Conservation (phyloP, 768 basidiomycete species). For the Suillus weaverae region DNA sequence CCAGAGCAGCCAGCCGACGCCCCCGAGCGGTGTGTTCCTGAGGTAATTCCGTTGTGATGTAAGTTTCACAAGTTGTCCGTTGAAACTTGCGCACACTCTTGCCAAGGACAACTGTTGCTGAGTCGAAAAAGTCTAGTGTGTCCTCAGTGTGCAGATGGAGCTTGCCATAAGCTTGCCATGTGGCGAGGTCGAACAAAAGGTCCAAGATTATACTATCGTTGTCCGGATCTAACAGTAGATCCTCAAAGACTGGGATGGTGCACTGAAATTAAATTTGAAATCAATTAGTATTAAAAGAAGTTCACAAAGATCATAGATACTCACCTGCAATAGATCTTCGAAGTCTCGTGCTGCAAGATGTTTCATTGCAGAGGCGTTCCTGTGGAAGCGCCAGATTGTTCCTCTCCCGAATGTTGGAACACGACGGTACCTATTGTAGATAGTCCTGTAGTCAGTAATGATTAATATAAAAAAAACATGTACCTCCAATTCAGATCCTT, state of each 20-base stretch:
- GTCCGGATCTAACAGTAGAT: background rate
- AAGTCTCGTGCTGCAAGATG: constrained; percentile 37
- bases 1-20: constrained; percentile 12
- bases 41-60: constrained; percentile 31
- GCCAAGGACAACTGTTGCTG: constrained; percentile 23
- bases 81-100: constrained; percentile 23
- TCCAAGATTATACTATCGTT: constrained; percentile 23
- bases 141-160: constrained; percentile 31
- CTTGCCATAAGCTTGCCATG: constrained; percentile 39
- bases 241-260: constrained; percentile 37
- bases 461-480: too few relatives aligned
- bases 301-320: background rate
- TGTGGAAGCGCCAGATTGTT: constrained; percentile 30
- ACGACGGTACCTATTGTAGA: too few relatives aligned
- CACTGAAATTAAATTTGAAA: constrained; percentile 21
- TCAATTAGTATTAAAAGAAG: background rate
- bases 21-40: constrained; percentile 25
- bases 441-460: too few relatives aligned
- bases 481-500: too few relatives aligned
- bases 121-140: constrained; percentile 22
- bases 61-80: constrained; percentile 20
- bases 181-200: constrained; percentile 29
- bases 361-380: constrained; percentile 35
- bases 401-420: constrained; percentile 30
- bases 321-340: constrained; percentile 36